Percentiles rank a stretch among this genome's conserved stretches.
Evolutionary conservation across 768 basidiomycete species (phyloP).

Genomic region (Fistulinella prunicolor): DNA sequence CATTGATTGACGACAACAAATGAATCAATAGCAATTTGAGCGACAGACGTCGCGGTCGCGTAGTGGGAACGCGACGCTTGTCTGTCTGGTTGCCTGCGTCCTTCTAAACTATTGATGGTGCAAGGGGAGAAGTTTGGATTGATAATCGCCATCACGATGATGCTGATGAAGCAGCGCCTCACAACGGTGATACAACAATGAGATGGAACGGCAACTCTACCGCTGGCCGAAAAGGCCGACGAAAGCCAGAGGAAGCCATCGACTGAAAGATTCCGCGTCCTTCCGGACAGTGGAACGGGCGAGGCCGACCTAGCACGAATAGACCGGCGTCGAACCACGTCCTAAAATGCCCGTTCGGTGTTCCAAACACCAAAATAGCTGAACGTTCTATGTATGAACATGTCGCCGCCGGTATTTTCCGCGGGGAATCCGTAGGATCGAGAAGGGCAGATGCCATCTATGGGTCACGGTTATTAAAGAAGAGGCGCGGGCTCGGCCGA

Average conservation of each 20-base stretch:
- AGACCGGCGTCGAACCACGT: too few relatives aligned
- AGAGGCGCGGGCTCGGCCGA: background rate
- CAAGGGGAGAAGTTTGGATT: constrained; percentile 13
- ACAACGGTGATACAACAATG: constrained; percentile 5
- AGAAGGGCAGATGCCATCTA: constrained; percentile 3
- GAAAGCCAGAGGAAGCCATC: too few relatives aligned
- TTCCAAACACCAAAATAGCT: background rate
- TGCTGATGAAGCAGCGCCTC: constrained; percentile 1
- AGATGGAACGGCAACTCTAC: constrained; percentile 3
- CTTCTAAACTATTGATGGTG: background rate
- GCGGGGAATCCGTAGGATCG: background rate
- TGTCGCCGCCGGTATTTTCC: constrained; percentile 3
- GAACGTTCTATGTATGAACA: background rate
- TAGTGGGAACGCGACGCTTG: too few relatives aligned
- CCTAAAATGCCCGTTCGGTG: constrained; percentile 1
- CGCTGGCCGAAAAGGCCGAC: constrained; percentile 9
- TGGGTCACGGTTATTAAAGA: constrained; percentile 19
- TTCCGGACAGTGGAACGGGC: too few relatives aligned
- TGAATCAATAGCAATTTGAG: background rate
- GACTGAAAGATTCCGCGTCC: too few relatives aligned
- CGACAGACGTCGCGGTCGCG: constrained; percentile 4
- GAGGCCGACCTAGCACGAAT: too few relatives aligned
- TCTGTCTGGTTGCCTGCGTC: background rate
- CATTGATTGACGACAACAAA: background rate
- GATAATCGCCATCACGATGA: constrained; percentile 11